Percentiles rank a stretch among this genome's conserved stretches.
phyloP scores from a whole-genome alignment of 257 asterid genomes.

The Primulina huaijiensis region DNA sequence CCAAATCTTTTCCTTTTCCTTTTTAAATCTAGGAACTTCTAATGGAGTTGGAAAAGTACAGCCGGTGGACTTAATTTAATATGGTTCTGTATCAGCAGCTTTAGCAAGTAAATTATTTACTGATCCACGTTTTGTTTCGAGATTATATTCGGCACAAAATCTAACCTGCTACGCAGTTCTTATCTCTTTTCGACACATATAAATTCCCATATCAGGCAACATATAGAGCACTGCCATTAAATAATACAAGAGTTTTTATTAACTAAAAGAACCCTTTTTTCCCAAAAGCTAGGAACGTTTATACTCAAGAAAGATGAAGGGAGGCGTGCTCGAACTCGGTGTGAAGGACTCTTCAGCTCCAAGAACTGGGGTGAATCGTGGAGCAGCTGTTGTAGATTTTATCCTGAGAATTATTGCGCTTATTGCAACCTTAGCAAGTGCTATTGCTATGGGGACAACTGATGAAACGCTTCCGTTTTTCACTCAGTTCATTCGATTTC shows the following conservation, averaged over 20 bases:
- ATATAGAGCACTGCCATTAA: slow-evolving; percentile 5
- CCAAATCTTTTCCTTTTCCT: background rate
- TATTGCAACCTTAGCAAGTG: slow-evolving; percentile 54
- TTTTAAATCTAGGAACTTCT: background rate
- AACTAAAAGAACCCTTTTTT: background rate
- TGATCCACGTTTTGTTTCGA: slow-evolving; percentile 8
- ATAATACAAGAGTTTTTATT: background rate
- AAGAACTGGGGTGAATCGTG: slow-evolving; percentile 31
- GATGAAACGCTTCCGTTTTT: slow-evolving; percentile 41
- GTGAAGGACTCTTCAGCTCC: slow-evolving; percentile 28
- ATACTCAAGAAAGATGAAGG: slow-evolving; percentile 18
- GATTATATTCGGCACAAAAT: slow-evolving; percentile 5
- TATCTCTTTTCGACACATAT: slow-evolving; percentile 13
- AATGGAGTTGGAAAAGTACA: slow-evolving; percentile 20
- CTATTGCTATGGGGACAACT: slow-evolving; percentile 63
- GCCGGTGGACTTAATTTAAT: slow-evolving; percentile 28
- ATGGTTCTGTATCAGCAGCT: background rate
- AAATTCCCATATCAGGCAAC: slow-evolving; percentile 18
- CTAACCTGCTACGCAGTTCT: slow-evolving; percentile 22
- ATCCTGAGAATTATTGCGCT: slow-evolving; percentile 46
- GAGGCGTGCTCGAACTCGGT: slow-evolving; percentile 27
- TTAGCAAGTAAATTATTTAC: slow-evolving; percentile 29
- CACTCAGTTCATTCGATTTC: slow-evolving; percentile 48
- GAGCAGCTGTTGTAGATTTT: slow-evolving; percentile 47
- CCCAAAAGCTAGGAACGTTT: background rate